Percentiles rank a stretch among this genome's conserved stretches.
Conservation (phyloP, 805 yeast species). For the Yamadazyma nakazawae region DNA sequence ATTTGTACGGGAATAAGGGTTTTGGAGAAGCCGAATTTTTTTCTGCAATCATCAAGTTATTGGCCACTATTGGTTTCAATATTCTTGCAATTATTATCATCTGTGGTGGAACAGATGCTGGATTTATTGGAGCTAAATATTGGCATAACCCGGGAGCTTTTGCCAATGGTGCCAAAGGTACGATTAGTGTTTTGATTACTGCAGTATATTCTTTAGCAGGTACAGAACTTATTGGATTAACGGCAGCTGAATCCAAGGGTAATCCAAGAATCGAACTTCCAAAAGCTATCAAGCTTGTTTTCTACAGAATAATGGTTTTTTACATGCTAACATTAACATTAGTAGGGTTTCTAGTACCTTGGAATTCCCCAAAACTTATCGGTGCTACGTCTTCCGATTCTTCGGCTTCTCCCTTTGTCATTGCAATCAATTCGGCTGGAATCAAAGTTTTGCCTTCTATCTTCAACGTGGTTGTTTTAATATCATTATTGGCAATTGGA, state of each 20-base stretch:
- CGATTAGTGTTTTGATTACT: conserved; percentile 35
- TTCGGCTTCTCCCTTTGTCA: conserved; percentile 41
- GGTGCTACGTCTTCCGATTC: conserved; percentile 25
- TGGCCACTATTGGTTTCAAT: conserved; percentile 40
- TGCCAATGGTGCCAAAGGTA: conserved; percentile 41
- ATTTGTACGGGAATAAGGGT: conserved; percentile 33
- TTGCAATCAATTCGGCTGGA: conserved; percentile 41
- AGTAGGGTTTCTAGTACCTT: conserved; percentile 39
- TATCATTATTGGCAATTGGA: conserved; percentile 41
- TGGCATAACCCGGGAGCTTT: conserved; percentile 39
- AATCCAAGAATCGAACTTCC: conserved; percentile 39
- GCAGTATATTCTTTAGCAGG: conserved; percentile 45
- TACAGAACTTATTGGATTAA: conserved; percentile 39
- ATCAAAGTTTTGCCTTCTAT: conserved; percentile 41
- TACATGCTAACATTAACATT: conserved; percentile 40
- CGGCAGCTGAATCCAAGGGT: conserved; percentile 36
- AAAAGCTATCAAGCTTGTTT: conserved; percentile 41
- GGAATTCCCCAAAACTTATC: conserved; percentile 23
- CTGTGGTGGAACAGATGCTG: conserved; percentile 40
- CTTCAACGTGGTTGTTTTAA: conserved; percentile 39
- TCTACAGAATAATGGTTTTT: conserved; percentile 39
- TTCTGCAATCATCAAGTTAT: conserved; percentile 32
- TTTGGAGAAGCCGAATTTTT: conserved; percentile 39
- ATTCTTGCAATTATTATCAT: conserved; percentile 38
- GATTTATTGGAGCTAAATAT: conserved; percentile 35